phyloP scores from a whole-genome alignment of 2,329 filamentous ascomycete species.

The Penicillium sp. region DNA sequence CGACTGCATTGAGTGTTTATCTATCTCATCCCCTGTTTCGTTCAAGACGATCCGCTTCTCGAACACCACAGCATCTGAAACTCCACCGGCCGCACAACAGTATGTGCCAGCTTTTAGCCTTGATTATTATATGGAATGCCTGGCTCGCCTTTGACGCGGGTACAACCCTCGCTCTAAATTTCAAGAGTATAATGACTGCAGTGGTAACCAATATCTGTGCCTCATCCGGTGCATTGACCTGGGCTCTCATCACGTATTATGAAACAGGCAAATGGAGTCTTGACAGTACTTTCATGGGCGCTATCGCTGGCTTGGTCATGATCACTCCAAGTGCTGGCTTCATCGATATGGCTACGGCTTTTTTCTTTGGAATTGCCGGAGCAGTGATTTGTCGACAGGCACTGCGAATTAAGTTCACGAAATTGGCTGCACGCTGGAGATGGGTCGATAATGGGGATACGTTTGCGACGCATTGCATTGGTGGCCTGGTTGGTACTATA shows the following conservation, averaged over 20 bases:
- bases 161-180: slow-evolving; percentile 56
- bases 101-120: slow-evolving; percentile 55
- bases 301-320: slow-evolving; percentile 60
- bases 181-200: slow-evolving; percentile 58
- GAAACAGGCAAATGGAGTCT: slow-evolving; percentile 55
- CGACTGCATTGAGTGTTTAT: slow-evolving; percentile 53
- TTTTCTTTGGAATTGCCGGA: slow-evolving; percentile 57
- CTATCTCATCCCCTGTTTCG: slow-evolving; percentile 58
- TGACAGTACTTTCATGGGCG: slow-evolving; percentile 59
- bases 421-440: slow-evolving; percentile 52
- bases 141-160: slow-evolving; percentile 61
- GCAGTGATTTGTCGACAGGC: slow-evolving; percentile 59
- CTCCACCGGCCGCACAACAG: slow-evolving; percentile 58
- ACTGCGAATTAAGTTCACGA: slow-evolving; percentile 59
- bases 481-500: slow-evolving; percentile 58
- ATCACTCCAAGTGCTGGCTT: slow-evolving; percentile 59
- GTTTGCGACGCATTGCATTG: slow-evolving; percentile 62
- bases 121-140: slow-evolving; percentile 59
- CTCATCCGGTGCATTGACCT: slow-evolving; percentile 55
- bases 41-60: slow-evolving; percentile 51
- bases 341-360: slow-evolving; percentile 57
- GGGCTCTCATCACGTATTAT: slow-evolving; percentile 54
- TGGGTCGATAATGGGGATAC: slow-evolving; percentile 64
- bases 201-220: slow-evolving; percentile 59
- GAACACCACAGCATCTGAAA: slow-evolving; percentile 55